phyloP scores from a whole-genome alignment of 2,329 filamentous ascomycete genomes.

The Cadophora gregata region DNA sequence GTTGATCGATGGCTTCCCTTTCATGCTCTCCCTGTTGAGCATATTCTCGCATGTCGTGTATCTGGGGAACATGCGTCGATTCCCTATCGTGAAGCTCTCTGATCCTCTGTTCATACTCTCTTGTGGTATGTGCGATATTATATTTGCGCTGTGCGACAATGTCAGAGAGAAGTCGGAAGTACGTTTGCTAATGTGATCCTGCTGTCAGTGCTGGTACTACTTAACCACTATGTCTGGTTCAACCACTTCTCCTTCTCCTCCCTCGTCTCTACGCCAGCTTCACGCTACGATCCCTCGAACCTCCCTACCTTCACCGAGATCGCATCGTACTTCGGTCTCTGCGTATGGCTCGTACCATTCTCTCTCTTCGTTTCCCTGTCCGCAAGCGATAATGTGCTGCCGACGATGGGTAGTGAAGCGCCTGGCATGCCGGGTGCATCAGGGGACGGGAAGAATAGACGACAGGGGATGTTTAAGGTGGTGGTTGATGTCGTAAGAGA shows the following conservation, averaged over 20 bases:
- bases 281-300: slow-evolving; percentile 66
- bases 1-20: slow-evolving; percentile 84
- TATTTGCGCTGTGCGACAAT: not conserved
- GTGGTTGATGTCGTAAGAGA: slow-evolving; percentile 64
- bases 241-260: slow-evolving; percentile 79
- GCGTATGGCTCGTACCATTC: slow-evolving; percentile 96
- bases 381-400: slow-evolving; percentile 92
- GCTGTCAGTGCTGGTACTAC: slow-evolving; percentile 72
- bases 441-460: slow-evolving; percentile 54
- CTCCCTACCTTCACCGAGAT: slow-evolving; percentile 91
- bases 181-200: slow-evolving; percentile 31
- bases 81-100: slow-evolving; percentile 80
- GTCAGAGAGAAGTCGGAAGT: not conserved
- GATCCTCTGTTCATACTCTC: slow-evolving; percentile 87
- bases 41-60: slow-evolving; percentile 85
- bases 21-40: slow-evolving; percentile 74
- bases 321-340: slow-evolving; percentile 93
- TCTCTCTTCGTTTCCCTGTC: slow-evolving; percentile 92
- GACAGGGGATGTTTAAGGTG: slow-evolving; percentile 71
- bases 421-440: slow-evolving; percentile 47
- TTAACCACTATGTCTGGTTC: slow-evolving; percentile 98
- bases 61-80: slow-evolving; percentile 79
- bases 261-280: slow-evolving; percentile 59
- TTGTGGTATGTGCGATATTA: slow-evolving; percentile 66
- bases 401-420: slow-evolving; percentile 83